A percentile compares a stretch with the other conserved stretches of the same genome.
phyloP scores from a whole-genome alignment of 148 eudicot genomes.

The Simmondsia chinensis region DNA sequence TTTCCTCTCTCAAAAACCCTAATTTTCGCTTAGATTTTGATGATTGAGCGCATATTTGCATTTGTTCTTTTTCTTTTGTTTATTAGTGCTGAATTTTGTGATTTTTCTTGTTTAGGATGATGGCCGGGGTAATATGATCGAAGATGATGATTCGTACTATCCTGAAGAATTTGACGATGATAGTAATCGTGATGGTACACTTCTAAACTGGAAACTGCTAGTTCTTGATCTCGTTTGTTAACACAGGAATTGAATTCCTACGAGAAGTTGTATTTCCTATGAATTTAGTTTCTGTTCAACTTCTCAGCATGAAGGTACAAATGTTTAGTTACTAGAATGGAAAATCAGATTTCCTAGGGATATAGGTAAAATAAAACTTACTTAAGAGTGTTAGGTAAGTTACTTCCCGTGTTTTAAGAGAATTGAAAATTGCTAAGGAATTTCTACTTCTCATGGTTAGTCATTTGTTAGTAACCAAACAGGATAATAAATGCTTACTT shows the following conservation, averaged over 20 bases:
- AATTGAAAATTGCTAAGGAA: no score
- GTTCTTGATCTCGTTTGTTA: not conserved
- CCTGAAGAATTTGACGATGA: conserved; percentile 47
- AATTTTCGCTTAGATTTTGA: not conserved
- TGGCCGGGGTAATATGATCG: conserved; percentile 18
- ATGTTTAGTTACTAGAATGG: not conserved
- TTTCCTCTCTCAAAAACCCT: conserved; percentile 2
- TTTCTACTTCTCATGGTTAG: no score
- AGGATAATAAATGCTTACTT: no score
- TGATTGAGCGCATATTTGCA: not conserved
- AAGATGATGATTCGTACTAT: conserved; percentile 39
- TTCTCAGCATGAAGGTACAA: not conserved
- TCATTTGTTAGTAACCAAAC: conserved; percentile 2
- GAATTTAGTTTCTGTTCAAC: not conserved
- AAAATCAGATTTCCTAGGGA: no score
- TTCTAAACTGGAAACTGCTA: not conserved
- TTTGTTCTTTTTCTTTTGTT: not conserved
- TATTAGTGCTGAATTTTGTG: not conserved
- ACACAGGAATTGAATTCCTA: no score
- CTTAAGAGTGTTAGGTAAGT: no score
- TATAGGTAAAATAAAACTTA: no score
- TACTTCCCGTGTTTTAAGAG: no score
- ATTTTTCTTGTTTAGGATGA: conserved; percentile 13
- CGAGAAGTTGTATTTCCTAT: no score
- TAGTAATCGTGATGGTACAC: conserved; percentile 33